Percentiles rank a stretch among this genome's conserved stretches.
Conservation (phyloP, 306 rosid genomes). For the Pyrus communis region DNA sequence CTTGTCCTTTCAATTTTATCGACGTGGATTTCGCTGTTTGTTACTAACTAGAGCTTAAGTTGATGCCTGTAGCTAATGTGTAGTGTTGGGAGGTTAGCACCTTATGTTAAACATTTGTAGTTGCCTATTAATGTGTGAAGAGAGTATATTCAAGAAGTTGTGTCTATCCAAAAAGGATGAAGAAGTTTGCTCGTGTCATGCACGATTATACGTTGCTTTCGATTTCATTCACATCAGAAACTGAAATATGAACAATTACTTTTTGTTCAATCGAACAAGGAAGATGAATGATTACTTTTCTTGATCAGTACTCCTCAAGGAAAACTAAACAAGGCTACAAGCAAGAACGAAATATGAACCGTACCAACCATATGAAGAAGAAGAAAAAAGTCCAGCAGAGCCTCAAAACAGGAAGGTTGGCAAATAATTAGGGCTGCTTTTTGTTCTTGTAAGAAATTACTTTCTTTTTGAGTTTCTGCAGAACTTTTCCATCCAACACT, state of each 20-base stretch:
- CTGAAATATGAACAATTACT: not conserved
- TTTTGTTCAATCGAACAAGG: not conserved
- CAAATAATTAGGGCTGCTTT: not conserved
- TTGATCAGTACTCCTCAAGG: not conserved
- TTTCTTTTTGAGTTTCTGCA: conserved; percentile 10
- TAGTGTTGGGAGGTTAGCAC: not conserved
- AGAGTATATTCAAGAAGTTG: not conserved
- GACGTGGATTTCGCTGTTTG: conserved; percentile 1
- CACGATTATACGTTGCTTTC: not conserved
- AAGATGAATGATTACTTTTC: not conserved
- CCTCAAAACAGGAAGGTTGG: not conserved
- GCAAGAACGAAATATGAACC: not conserved
- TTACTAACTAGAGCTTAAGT: conserved; percentile 1
- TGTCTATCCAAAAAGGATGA: not conserved
- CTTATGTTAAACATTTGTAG: not conserved
- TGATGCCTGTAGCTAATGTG: conserved; percentile 9
- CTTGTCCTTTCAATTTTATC: conserved; percentile 8
- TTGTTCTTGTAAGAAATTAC: not conserved
- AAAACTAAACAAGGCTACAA: not conserved
- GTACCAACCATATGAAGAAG: not conserved
- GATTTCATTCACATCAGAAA: not conserved
- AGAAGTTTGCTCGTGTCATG: not conserved
- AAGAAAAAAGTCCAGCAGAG: not conserved
- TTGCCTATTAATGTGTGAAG: not conserved
- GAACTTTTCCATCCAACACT: conserved; percentile 23